phyloP scores from a whole-genome alignment of 345 rosid species.

The Moricandia moricandioides region DNA sequence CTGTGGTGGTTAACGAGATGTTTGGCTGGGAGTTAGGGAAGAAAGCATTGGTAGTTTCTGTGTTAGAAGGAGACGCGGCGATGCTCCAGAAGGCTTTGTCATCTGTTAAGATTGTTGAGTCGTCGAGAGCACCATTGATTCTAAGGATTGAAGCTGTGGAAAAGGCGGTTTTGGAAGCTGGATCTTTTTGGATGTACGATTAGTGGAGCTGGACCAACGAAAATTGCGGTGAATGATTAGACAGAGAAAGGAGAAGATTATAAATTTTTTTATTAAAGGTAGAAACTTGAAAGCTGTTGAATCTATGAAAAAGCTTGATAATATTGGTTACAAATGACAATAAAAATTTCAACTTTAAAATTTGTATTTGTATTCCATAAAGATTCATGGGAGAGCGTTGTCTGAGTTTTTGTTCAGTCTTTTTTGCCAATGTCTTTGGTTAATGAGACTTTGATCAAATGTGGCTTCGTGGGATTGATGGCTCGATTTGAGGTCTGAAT shows the following conservation, averaged over 20 bases:
- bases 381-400: too few species aligned
- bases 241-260: slow-evolving; percentile 62
- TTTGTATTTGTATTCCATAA: neutral
- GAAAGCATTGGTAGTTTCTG: slow-evolving; percentile 50
- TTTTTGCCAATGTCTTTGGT: too few species aligned
- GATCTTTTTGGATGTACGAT: slow-evolving; percentile 79
- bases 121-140: slow-evolving; percentile 73
- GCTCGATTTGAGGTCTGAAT: too few species aligned
- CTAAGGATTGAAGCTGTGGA: slow-evolving; percentile 85
- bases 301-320: slow-evolving; percentile 59
- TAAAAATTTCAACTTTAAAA: slow-evolving; percentile 14
- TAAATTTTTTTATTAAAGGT: slow-evolving; percentile 59
- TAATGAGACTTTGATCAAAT: too few species aligned
- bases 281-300: slow-evolving; percentile 67
- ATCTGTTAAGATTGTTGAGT: slow-evolving; percentile 77
- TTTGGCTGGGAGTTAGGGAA: slow-evolving; percentile 50
- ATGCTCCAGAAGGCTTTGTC: slow-evolving; percentile 49
- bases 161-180: slow-evolving; percentile 61
- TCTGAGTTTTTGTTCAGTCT: too few species aligned
- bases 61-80: slow-evolving; percentile 55
- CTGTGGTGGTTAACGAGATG: slow-evolving; percentile 71
- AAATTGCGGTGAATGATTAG: slow-evolving; percentile 63
- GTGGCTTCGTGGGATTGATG: too few species aligned
- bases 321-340: slow-evolving; percentile 34
- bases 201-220: slow-evolving; percentile 95